Evolutionary conservation across 176 grass and related monocot species (phyloP).

Genomic region (Zoysia japonica): DNA sequence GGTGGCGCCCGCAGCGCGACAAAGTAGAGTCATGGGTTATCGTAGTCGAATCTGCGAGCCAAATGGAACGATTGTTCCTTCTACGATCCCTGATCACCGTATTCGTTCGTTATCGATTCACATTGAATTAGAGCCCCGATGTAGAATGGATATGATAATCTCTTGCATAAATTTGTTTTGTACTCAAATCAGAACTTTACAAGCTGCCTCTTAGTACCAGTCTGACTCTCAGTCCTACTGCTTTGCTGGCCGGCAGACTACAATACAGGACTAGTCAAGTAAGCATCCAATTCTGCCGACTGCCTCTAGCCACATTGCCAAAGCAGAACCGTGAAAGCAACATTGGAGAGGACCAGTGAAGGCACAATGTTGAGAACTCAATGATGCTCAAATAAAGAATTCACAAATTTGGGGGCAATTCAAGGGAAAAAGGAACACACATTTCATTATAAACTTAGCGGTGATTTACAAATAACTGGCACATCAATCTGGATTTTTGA

Average conservation of each 20-base stretch:
- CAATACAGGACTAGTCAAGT: neutral
- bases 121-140: neutral
- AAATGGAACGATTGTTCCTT: conserved; percentile 8
- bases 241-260: too few relatives aligned
- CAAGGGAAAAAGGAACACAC: too few relatives aligned
- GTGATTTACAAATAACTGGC: too few relatives aligned
- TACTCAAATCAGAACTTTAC: neutral
- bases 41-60: neutral
- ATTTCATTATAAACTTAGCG: too few relatives aligned
- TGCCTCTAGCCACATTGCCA: neutral
- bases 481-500: too few relatives aligned
- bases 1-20: too few relatives aligned
- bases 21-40: neutral
- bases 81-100: neutral
- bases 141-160: neutral
- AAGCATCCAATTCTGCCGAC: neutral
- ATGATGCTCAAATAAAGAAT: neutral
- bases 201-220: neutral
- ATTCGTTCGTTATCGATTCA: neutral
- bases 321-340: neutral
- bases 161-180: neutral
- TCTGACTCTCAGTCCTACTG: too few relatives aligned
- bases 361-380: too few relatives aligned
- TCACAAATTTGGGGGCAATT: too few relatives aligned
- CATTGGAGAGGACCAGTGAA: too few relatives aligned